These are phyloP conservation scores for Yamadazyma blattariae DNA, from an alignment of 1,139 yeast genomes.

Conservation along the genomic window DNA sequence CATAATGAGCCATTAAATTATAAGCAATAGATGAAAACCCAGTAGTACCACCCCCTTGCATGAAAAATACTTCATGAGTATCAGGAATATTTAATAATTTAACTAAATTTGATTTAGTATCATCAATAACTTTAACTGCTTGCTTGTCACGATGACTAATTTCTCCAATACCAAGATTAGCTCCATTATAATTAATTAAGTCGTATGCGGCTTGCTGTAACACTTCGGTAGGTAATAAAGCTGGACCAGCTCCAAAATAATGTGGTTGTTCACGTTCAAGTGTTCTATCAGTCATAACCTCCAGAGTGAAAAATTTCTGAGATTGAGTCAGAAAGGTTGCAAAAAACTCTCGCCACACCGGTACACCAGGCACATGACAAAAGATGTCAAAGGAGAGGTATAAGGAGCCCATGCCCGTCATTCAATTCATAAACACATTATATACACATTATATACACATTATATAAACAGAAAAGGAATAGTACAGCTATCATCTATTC, in stretches of 20 bases:
- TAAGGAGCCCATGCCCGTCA: neutral
- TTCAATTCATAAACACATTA: too few species aligned
- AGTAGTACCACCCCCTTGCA: slow-evolving; percentile 98
- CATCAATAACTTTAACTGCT: slow-evolving; percentile 74
- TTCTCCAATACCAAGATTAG: slow-evolving; percentile 89
- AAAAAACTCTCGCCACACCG: neutral
- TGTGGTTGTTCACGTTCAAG: slow-evolving; percentile 69
- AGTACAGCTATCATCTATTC: too few species aligned
- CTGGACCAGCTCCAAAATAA: slow-evolving; percentile 98
- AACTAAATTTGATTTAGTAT: slow-evolving; percentile 64
- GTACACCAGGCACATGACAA: neutral
- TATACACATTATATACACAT: too few species aligned
- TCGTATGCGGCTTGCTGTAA: slow-evolving; percentile 86
- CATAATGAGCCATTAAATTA: slow-evolving; percentile 74
- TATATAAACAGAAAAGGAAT: too few species aligned
- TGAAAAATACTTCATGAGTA: slow-evolving; percentile 87
- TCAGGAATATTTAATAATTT: slow-evolving; percentile 76
- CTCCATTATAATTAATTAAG: slow-evolving; percentile 62
- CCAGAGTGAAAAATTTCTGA: neutral
- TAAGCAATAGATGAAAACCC: slow-evolving; percentile 89
- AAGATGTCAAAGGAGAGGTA: too few species aligned
- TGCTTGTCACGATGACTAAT: slow-evolving; percentile 90
- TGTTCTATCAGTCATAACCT: slow-evolving; percentile 1
- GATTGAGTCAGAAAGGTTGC: slow-evolving; percentile 2
- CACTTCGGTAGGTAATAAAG: slow-evolving; percentile 78